Percentiles rank a stretch among this genome's conserved stretches.
Evolutionary conservation across 345 rosid species (phyloP).

Genomic region (Linum usitatissimum): DNA sequence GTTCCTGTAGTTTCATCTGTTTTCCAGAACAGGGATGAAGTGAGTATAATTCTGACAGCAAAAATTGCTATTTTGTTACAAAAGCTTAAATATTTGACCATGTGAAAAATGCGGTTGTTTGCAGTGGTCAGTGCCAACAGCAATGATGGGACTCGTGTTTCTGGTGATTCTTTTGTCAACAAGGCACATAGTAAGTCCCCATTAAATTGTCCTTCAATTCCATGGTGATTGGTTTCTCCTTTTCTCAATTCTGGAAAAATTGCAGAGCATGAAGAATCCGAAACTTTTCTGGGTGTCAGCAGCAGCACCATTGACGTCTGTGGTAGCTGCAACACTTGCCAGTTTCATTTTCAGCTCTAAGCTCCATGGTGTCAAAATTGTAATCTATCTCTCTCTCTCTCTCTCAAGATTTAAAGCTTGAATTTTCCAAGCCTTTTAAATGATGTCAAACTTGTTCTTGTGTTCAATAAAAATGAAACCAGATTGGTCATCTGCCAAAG

Average conservation of each 20-base stretch:
- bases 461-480: neutral
- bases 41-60: slow-evolving; percentile 2
- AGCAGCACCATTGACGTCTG: slow-evolving; percentile 82
- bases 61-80: too few species aligned
- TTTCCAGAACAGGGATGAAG: slow-evolving; percentile 52
- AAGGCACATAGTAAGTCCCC: slow-evolving; percentile 47
- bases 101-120: neutral
- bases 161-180: slow-evolving; percentile 56
- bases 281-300: slow-evolving; percentile 95
- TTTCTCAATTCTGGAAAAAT: too few species aligned
- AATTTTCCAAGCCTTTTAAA: neutral
- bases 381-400: slow-evolving; percentile 24
- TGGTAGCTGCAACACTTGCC: slow-evolving; percentile 50
- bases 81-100: neutral
- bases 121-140: slow-evolving; percentile 97
- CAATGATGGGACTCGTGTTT: slow-evolving; percentile 62
- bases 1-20: slow-evolving; percentile 66
- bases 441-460: too few species aligned
- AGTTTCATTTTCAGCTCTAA: slow-evolving; percentile 47
- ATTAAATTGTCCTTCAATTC: too few species aligned
- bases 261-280: slow-evolving; percentile 72
- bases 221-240: too few species aligned
- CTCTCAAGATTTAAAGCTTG: neutral
- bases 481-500: slow-evolving; percentile 90
- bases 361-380: slow-evolving; percentile 54